Conservation (phyloP, 1,139 yeast species). For the Kurtzmaniella quercitrusa region DNA sequence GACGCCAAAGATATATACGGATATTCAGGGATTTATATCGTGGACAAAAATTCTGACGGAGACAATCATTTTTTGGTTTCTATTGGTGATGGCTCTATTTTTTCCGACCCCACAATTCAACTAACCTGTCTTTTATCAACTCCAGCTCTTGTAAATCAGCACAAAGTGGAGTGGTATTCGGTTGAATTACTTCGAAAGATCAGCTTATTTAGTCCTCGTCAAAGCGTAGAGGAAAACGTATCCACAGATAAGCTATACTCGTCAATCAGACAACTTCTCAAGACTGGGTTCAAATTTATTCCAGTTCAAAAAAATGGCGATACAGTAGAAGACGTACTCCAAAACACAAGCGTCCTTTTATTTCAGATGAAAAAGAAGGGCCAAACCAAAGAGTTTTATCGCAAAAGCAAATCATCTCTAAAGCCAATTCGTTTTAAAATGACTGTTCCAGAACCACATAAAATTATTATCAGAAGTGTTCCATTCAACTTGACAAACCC, state of each 20-base stretch:
- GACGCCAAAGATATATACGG: conserved; percentile 15
- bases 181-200: conserved; percentile 8
- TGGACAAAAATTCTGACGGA: conserved; percentile 11
- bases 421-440: not conserved
- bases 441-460: not conserved
- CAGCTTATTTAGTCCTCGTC: conserved; percentile 4
- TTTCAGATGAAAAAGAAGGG: not conserved
- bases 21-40: conserved; percentile 25
- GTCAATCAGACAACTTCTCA: conserved; percentile 15
- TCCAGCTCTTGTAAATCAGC: conserved; percentile 10
- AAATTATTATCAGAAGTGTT: conserved; percentile 28
- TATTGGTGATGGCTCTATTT: conserved; percentile 14
- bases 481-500: conserved; percentile 63
- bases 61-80: conserved; percentile 16
- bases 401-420: not conserved
- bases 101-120: conserved; percentile 7
- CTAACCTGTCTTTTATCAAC: conserved; percentile 18
- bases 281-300: conserved; percentile 24
- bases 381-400: conserved; percentile 1
- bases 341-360: not conserved
- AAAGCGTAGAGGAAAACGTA: not conserved
- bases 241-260: conserved; percentile 7
- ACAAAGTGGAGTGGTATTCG: conserved; percentile 21
- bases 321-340: conserved; percentile 6
- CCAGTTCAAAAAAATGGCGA: conserved; percentile 19